Percentiles rank a stretch among this genome's conserved stretches.
Conservation (phyloP, 2,329 filamentous ascomycete genomes). For the Blumeria hordei region DNA sequence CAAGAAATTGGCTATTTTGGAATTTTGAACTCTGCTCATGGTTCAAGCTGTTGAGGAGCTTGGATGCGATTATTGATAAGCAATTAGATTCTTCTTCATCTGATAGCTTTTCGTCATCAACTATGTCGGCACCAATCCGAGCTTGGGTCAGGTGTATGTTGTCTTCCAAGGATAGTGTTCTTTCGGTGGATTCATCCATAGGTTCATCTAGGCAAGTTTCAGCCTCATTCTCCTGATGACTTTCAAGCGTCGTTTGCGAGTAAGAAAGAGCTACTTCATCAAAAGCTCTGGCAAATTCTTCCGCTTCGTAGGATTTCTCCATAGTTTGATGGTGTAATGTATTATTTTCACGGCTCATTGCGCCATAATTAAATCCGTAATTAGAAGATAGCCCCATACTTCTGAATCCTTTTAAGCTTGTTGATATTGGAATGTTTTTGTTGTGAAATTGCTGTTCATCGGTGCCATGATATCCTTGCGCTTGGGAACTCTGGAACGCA, state of each 20-base stretch:
- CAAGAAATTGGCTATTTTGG: slow-evolving; percentile 50
- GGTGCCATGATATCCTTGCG: slow-evolving; percentile 3
- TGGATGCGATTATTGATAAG: slow-evolving; percentile 45
- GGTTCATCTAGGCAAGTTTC: slow-evolving; percentile 7
- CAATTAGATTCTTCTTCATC: slow-evolving; percentile 25
- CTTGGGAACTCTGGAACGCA: slow-evolving; percentile 11
- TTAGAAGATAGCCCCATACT: too few species aligned
- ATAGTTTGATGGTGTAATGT: slow-evolving; percentile 13
- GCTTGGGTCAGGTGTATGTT: slow-evolving; percentile 4
- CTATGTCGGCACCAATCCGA: slow-evolving; percentile 15
- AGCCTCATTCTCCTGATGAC: not conserved
- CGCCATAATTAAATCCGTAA: slow-evolving; percentile 1
- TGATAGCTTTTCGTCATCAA: slow-evolving; percentile 14
- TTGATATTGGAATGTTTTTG: not conserved
- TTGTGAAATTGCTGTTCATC: slow-evolving; percentile 5
- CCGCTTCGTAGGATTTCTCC: slow-evolving; percentile 24
- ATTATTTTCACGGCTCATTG: too few species aligned
- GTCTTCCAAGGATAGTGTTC: not conserved
- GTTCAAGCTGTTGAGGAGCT: slow-evolving; percentile 43
- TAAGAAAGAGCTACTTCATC: slow-evolving; percentile 14
- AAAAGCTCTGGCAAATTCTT: slow-evolving; percentile 29
- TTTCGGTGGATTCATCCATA: slow-evolving; percentile 8
- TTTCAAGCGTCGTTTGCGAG: not conserved
- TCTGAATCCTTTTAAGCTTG: too few species aligned
- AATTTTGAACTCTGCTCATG: slow-evolving; percentile 52